Base-by-base conservation (phyloP, 495 filamentous ascomycete genomes). In the Saxophila tyrrhenica region DNA sequence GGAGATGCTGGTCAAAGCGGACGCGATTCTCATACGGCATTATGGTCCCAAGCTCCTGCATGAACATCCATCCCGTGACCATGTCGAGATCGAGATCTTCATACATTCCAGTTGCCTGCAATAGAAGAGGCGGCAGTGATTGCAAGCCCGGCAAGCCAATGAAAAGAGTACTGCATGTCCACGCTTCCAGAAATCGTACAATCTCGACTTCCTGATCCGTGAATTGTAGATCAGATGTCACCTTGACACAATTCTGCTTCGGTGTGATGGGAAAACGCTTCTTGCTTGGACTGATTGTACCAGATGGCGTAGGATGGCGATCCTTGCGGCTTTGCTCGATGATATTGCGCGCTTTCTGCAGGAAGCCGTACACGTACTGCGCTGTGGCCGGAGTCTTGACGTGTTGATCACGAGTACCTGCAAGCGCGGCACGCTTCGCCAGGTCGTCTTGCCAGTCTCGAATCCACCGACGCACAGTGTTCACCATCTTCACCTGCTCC, bases 31-130 rank as follows among this genome's bases (percentile, higher is more conserved):
- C 86, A 84, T 88, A 95, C 0, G 88, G 86, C 2, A 79, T 64
- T 50, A 94, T 75, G 24, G 84, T 83, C 3, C 91, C 92, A 22
- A 96, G 72, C 67, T 98, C 92, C 59, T 94, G 85, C 29, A 96
- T 67, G 53, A 95, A 86, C 9, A 84, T 73, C 63, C 77, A 83
- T 7, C 75, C 85, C 2, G 78, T 79, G 67, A 2, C 1, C 1
- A 16, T 11, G 16, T 9, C 39, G 13, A 63, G 46, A 9, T 24
- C 45, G 21, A 46, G 29, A 2, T 77, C 76, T 24, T 71, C 69
- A 64, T 97, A 97, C 61, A 84, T 75, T 2, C 76, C 79, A 3
- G 81, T 76, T 0, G 83, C 78, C 16, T 86, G 81, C 64, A 96
- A 72, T 35, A 97, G 77, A 48, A 81, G 72, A 3, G 86, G 79